Conservation (phyloP, 768 basidiomycete genomes). For the Leccinum arenicola region DNA sequence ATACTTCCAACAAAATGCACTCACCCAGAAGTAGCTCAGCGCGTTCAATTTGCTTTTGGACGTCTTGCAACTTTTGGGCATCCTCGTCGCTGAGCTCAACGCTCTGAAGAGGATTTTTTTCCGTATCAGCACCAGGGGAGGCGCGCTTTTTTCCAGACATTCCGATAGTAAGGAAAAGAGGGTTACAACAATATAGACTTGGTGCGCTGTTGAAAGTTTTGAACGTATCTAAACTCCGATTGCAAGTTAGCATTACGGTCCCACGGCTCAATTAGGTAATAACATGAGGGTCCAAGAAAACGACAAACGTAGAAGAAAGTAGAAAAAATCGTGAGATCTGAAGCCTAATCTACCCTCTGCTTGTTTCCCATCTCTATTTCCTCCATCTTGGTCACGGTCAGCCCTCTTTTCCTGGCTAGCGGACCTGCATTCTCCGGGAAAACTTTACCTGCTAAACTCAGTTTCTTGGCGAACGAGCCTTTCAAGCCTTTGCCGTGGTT, state of each 20-base stretch:
- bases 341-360: constrained; percentile 66
- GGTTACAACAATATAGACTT: constrained; percentile 7
- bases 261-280: constrained; percentile 9
- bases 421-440: constrained; percentile 38
- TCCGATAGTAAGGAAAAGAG: constrained; percentile 4
- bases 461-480: constrained; percentile 31
- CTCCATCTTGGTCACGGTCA: constrained; percentile 43
- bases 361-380: constrained; percentile 83
- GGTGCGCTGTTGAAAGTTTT: constrained; percentile 16
- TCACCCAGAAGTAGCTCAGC: constrained; percentile 71
- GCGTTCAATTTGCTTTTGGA: constrained; percentile 69
- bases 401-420: constrained; percentile 36
- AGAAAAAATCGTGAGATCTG: not conserved
- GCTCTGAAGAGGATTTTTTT: constrained; percentile 63
- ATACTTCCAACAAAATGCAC: constrained; percentile 24
- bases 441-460: constrained; percentile 35
- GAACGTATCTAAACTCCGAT: constrained; percentile 32
- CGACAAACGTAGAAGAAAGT: not conserved
- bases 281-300: not conserved
- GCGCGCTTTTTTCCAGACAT: constrained; percentile 65
- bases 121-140: constrained; percentile 75
- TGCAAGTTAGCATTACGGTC: constrained; percentile 5
- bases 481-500: constrained; percentile 74
- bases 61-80: constrained; percentile 59
- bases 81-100: constrained; percentile 73